Evolutionary conservation across 176 grass and related monocot genomes (phyloP).

Genomic region (Avena atlantica): DNA sequence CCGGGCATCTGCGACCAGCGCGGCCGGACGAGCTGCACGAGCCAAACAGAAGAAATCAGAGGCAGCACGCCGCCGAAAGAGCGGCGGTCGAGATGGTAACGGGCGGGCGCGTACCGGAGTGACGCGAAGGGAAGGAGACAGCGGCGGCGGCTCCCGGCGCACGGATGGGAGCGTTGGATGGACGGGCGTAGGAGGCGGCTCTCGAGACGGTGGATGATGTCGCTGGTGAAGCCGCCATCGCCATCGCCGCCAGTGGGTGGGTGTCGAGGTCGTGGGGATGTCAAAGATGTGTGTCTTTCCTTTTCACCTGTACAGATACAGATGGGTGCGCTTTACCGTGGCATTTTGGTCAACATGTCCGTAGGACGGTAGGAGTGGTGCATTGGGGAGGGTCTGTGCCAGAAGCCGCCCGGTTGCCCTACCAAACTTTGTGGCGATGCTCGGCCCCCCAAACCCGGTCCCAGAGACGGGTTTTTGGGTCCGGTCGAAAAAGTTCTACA

Average conservation of each 20-base stretch:
- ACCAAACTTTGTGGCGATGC: not conserved
- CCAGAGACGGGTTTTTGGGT: no score
- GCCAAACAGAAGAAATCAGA: conserved; percentile 15
- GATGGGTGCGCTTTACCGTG: not conserved
- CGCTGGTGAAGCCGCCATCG: conserved; percentile 49
- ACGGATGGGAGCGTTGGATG: conserved; percentile 13
- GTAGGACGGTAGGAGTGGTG: not conserved
- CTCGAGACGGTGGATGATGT: conserved; percentile 36
- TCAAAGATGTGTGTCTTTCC: not conserved
- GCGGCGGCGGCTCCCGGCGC: conserved; percentile 24
- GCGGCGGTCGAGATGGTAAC: not conserved
- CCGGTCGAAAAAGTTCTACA: no score
- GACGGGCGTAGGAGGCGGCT: conserved; percentile 38
- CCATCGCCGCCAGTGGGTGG: conserved; percentile 9
- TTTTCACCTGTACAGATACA: not conserved
- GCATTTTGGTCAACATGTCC: conserved; percentile 19
- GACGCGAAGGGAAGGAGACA: conserved; percentile 29
- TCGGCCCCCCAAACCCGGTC: no score
- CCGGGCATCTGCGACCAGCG: conserved; percentile 18
- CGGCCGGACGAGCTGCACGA: conserved; percentile 1
- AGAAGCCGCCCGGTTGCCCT: not conserved
- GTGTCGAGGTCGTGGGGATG: conserved; percentile 19
- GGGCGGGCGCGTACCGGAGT: conserved; percentile 33
- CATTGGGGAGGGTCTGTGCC: not conserved
- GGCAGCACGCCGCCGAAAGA: not conserved